Evolutionary conservation across 1,284 basidiomycete genomes (phyloP), one percentile per base, ranked within the genome.

Genomic region (Coriolopsis trogii): DNA sequence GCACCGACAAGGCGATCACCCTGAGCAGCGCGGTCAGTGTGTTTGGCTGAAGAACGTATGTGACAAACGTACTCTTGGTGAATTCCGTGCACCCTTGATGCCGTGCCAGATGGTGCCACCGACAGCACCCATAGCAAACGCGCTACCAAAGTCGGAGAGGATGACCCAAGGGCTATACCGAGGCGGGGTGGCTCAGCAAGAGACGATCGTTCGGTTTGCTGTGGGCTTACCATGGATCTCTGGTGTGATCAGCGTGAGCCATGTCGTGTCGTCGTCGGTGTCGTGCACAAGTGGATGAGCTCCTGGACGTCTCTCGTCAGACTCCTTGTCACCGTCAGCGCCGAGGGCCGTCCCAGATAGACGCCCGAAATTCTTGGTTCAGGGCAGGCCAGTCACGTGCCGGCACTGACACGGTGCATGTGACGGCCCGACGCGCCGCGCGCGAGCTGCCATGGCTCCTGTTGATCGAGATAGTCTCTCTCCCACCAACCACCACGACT

Each of bases 91-190:
- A 55, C 96, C 97, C 74, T 99, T 99, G 68, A 98, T 95, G 61
- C 95, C 94, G 75, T 99, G 95, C 96, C 96, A 99, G 68, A 99
- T 95, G 61, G 93, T 94, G 64, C 96, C 94, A 63, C 95, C 95
- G 43, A 96, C 86, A 20, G 93, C 92, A 68, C 93, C 94, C 94
- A 96, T 96, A 29, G 93, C 85, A 69, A 95, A 96, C 16, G 95
- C 95, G 62, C 94, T 95, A 61, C 96, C 96, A 71, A 97, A 96
- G 77, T 99, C 96, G 77, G 94, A 98, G 61, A 99, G 87, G 70
- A 99, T 93, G 50, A 98, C 96, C 91, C 93, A 98, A 63, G 96
- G 96, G 75, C 96, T 96, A 63, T n/a, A 34, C 20, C 6, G n/a
- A 34, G n/a, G 6, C 8, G 13, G 13, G 28, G 13, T 30, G 13